Percentiles rank a stretch among this genome's conserved stretches.
These are phyloP conservation scores for Aspergillus mulundensis DNA, from an alignment of 495 filamentous ascomycete genomes.

Conservation along the genomic window DNA sequence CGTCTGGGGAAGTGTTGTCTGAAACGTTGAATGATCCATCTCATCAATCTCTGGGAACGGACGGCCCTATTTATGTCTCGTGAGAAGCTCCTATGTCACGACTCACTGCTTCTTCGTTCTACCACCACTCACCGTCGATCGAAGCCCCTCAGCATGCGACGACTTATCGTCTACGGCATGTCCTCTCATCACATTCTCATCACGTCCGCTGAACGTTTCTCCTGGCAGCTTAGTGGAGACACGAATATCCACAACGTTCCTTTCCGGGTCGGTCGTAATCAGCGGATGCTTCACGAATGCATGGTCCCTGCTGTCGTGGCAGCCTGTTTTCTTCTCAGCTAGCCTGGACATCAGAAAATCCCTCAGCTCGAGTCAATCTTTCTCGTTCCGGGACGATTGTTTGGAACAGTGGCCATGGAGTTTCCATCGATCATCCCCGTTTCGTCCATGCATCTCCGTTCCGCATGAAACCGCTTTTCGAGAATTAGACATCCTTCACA, in stretches of 20 bases:
- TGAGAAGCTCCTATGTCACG: slow-evolving; percentile 28
- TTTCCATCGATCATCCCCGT: slow-evolving; percentile 33
- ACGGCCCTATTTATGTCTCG: slow-evolving; percentile 47
- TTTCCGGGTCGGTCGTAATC: slow-evolving; percentile 32
- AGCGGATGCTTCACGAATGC: slow-evolving; percentile 40
- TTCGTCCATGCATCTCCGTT: slow-evolving; percentile 22
- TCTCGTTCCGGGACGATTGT: slow-evolving; percentile 26
- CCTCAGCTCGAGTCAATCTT: slow-evolving; percentile 34
- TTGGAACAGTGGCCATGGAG: slow-evolving; percentile 34
- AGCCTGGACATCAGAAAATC: slow-evolving; percentile 38
- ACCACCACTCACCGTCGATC: slow-evolving; percentile 34
- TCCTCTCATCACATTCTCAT: slow-evolving; percentile 31
- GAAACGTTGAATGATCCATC: slow-evolving; percentile 38
- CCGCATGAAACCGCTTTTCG: slow-evolving; percentile 19
- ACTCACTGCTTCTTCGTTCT: slow-evolving; percentile 17
- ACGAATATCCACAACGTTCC: slow-evolving; percentile 33
- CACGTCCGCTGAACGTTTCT: slow-evolving; percentile 26
- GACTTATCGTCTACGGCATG: slow-evolving; percentile 37
- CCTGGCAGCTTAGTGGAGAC: slow-evolving; percentile 42
- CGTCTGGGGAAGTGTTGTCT: slow-evolving; percentile 28
- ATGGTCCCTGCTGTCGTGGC: slow-evolving; percentile 41
- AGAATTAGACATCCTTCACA: slow-evolving; percentile 17
- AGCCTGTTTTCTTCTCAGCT: slow-evolving; percentile 24
- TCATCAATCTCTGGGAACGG: slow-evolving; percentile 26
- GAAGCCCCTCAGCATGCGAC: slow-evolving; percentile 33